These are phyloP conservation scores for Danielia oregonensis DNA, from an alignment of 805 yeast genomes.

Conservation along the genomic window DNA sequence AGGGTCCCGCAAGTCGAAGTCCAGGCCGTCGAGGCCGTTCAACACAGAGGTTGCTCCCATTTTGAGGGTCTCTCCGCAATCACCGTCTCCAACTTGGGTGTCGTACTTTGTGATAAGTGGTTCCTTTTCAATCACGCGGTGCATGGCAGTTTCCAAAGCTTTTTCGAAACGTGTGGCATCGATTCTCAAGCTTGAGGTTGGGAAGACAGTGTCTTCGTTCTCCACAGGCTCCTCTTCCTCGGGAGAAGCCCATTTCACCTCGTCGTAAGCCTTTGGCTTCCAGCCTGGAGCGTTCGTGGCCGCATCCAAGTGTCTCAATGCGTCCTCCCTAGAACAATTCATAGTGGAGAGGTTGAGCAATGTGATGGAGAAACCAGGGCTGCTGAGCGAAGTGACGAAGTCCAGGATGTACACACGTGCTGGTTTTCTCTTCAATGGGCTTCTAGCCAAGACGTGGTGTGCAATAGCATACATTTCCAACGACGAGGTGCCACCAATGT, in stretches of 20 bases:
- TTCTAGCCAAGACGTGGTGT: slow-evolving; percentile 49
- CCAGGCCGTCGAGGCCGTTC: slow-evolving; percentile 42
- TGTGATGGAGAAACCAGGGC: slow-evolving; percentile 89
- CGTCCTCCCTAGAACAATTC: slow-evolving; percentile 12
- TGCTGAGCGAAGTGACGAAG: slow-evolving; percentile 84
- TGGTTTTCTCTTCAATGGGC: slow-evolving; percentile 58
- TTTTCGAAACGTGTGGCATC: slow-evolving; percentile 45
- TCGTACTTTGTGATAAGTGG: slow-evolving; percentile 83
- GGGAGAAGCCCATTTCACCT: slow-evolving; percentile 27
- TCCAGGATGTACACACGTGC: slow-evolving; percentile 69
- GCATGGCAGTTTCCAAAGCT: slow-evolving; percentile 44
- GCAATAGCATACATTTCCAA: slow-evolving; percentile 75
- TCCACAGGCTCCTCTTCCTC: slow-evolving; percentile 27
- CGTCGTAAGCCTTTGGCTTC: slow-evolving; percentile 44
- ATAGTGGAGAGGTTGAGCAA: slow-evolving; percentile 56
- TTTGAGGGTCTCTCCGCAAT: slow-evolving; percentile 89
- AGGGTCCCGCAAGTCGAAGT: slow-evolving; percentile 41
- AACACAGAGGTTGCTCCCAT: slow-evolving; percentile 76
- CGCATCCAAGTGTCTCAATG: slow-evolving; percentile 58
- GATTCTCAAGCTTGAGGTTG: slow-evolving; percentile 25
- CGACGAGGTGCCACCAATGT: slow-evolving; percentile 85
- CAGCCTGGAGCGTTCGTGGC: slow-evolving; percentile 83
- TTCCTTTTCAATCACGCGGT: slow-evolving; percentile 42
- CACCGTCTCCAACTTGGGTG: slow-evolving; percentile 93
- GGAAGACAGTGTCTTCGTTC: slow-evolving; percentile 16